These are phyloP conservation scores for Escallonia rubra DNA, from an alignment of 129 eudicot genomes.

Conservation along the genomic window DNA sequence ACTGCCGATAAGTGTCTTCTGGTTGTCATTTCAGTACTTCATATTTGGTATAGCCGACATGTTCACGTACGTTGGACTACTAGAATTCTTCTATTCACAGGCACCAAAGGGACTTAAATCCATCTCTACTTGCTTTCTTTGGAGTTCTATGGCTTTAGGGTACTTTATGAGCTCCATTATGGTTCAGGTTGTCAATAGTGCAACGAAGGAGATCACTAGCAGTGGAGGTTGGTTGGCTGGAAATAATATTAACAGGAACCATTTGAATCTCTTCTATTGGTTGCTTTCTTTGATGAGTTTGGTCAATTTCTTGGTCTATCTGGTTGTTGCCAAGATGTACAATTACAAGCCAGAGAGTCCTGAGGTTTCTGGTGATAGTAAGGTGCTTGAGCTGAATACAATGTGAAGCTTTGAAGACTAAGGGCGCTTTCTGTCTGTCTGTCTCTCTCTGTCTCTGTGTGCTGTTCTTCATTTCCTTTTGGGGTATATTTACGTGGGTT, in stretches of 20 bases:
- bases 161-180: slow-evolving; percentile 53
- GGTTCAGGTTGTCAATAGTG: slow-evolving; percentile 51
- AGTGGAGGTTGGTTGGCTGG: slow-evolving; percentile 74
- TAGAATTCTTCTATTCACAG: slow-evolving; percentile 74
- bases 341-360: slow-evolving; percentile 42
- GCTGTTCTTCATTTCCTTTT: too few species aligned
- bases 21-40: slow-evolving; percentile 56
- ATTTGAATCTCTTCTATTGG: slow-evolving; percentile 61
- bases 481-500: too few species aligned
- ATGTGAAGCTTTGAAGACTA: slow-evolving; percentile 4
- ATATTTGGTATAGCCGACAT: slow-evolving; percentile 69
- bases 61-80: slow-evolving; percentile 65
- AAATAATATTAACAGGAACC: slow-evolving; percentile 60
- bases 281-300: slow-evolving; percentile 53
- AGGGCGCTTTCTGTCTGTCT: too few species aligned
- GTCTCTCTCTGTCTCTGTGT: too few species aligned
- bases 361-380: slow-evolving; percentile 13
- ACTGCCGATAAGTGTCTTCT: slow-evolving; percentile 63
- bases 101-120: slow-evolving; percentile 57
- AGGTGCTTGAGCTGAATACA: slow-evolving; percentile 11
- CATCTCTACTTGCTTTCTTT: slow-evolving; percentile 62
- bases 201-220: slow-evolving; percentile 35
- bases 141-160: slow-evolving; percentile 75
- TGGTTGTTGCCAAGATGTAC: slow-evolving; percentile 56
- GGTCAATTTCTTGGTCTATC: slow-evolving; percentile 48